phyloP scores from a whole-genome alignment of 1,284 basidiomycete species.

The Rhodotorula mucilaginosa region DNA sequence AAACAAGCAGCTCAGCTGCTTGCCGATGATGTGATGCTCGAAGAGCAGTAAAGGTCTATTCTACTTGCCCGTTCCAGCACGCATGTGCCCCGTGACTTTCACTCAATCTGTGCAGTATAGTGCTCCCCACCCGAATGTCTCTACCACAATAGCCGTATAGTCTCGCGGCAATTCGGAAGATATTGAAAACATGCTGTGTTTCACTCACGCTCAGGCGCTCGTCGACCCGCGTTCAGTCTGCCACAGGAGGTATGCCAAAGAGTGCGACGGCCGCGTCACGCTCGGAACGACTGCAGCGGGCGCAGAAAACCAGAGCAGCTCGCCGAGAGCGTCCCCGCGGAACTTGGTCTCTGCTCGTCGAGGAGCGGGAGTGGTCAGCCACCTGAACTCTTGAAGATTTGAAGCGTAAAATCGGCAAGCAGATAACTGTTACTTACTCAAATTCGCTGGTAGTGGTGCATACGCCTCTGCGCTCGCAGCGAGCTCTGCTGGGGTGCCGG shows the following conservation, averaged over 20 bases:
- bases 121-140: background rate
- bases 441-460: conserved; percentile 26
- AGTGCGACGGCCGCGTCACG: conserved; percentile 24
- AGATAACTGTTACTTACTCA: conserved; percentile 25
- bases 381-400: background rate
- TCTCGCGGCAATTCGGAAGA: background rate
- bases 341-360: conserved; percentile 36
- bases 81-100: background rate
- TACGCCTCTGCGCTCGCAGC: conserved; percentile 30
- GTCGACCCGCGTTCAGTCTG: background rate
- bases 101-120: too few species aligned
- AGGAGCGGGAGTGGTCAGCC: background rate
- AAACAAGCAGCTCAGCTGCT: background rate
- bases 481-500: conserved; percentile 21
- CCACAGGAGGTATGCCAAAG: conserved; percentile 40
- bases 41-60: background rate
- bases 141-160: background rate
- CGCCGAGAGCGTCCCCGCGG: conserved; percentile 34
- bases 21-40: background rate
- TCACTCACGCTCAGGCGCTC: background rate
- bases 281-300: conserved; percentile 5
- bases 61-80: background rate
- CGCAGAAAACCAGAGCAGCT: conserved; percentile 43
- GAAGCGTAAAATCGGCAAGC: background rate
- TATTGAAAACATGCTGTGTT: background rate